Percentiles rank a stretch among this genome's conserved stretches.
phyloP scores from a whole-genome alignment of 179 eudicot genomes.

The Monotropa hypopitys region DNA sequence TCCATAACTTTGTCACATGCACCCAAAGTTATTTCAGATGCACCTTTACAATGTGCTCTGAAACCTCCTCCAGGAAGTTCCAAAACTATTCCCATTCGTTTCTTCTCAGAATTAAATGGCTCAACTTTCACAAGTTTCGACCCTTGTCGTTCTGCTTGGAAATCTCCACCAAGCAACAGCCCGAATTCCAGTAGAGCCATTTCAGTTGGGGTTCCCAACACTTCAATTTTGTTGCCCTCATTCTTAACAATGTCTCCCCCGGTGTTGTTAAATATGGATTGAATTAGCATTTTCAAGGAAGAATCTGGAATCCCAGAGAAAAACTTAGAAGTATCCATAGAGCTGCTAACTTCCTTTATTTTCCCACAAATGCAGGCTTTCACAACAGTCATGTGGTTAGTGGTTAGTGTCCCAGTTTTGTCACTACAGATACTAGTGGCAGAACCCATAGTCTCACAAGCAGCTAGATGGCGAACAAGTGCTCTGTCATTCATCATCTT shows the following conservation, averaged over 20 bases:
- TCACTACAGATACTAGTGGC: constrained; percentile 81
- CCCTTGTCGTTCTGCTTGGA: constrained; percentile 13
- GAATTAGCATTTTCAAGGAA: constrained; percentile 40
- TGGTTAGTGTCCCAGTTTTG: constrained; percentile 82
- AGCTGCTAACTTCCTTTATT: constrained; percentile 38
- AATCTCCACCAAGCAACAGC: constrained; percentile 30
- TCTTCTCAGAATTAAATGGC: constrained; percentile 62
- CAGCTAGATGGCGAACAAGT: constrained; percentile 66
- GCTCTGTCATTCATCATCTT: constrained; percentile 72
- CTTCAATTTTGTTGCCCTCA: constrained; percentile 30
- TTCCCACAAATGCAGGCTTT: constrained; percentile 53
- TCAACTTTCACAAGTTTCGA: constrained; percentile 42
- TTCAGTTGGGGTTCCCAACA: constrained; percentile 75
- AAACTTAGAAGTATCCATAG: constrained; percentile 23
- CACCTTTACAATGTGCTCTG: constrained; percentile 66
- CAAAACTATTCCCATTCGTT: constrained; percentile 62
- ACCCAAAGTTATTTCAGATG: constrained; percentile 51
- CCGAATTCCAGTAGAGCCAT: constrained; percentile 69
- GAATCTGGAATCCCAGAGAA: constrained; percentile 38
- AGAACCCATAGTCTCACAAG: constrained; percentile 93
- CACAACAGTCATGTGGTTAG: constrained; percentile 81
- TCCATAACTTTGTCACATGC: constrained; percentile 54
- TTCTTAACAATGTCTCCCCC: constrained; percentile 53
- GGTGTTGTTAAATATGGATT: constrained; percentile 51
- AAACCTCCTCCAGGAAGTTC: constrained; percentile 29